phyloP scores from a whole-genome alignment of 2,329 filamentous ascomycete species.

The Myrmaecium sp. region DNA sequence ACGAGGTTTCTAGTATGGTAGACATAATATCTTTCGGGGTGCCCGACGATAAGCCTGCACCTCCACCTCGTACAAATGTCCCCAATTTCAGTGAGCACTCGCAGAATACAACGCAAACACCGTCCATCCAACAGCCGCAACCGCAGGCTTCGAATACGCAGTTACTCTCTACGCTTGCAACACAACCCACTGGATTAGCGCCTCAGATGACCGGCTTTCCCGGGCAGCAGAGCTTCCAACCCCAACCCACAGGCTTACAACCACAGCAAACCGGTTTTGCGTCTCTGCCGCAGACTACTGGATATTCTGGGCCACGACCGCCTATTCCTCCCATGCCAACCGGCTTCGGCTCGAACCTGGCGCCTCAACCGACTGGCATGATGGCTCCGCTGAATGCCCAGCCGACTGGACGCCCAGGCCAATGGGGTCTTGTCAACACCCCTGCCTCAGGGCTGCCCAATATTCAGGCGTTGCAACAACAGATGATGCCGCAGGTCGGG shows the following conservation, averaged over 20 bases:
- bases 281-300: constrained; percentile 60
- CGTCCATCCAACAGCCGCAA: constrained; percentile 33
- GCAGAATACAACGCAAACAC: constrained; percentile 31
- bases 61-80: constrained; percentile 38
- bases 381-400: constrained; percentile 63
- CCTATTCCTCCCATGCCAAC: constrained; percentile 76
- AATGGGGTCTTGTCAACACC: constrained; percentile 97
- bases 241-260: constrained; percentile 33
- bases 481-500: constrained; percentile 94
- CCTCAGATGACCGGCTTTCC: constrained; percentile 28
- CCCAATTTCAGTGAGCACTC: constrained; percentile 50
- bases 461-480: constrained; percentile 77
- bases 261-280: constrained; percentile 35
- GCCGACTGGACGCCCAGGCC: constrained; percentile 79
- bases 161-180: constrained; percentile 39
- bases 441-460: constrained; percentile 81
- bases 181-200: constrained; percentile 27
- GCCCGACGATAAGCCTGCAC: constrained; percentile 50
- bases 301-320: constrained; percentile 63
- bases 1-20: constrained; percentile 98
- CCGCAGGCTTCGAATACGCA: constrained; percentile 54
- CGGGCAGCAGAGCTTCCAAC: constrained; percentile 24
- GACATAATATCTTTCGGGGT: constrained; percentile 96
- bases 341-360: constrained; percentile 44
- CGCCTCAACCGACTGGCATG: constrained; percentile 35